These are phyloP conservation scores for Annona squamosa DNA, from an alignment of 164 flowering plant genomes.

Conservation along the genomic window DNA sequence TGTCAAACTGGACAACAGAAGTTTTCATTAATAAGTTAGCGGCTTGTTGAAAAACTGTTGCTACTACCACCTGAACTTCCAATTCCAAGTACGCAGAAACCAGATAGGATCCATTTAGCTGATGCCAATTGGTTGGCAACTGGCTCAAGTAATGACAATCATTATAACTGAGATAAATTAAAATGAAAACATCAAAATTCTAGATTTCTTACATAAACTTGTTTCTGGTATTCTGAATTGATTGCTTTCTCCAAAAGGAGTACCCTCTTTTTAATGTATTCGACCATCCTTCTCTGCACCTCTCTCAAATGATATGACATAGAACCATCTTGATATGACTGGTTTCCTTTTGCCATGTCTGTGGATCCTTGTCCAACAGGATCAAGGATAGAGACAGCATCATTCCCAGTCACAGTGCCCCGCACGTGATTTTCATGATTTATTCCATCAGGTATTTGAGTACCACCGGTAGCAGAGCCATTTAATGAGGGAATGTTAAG, in stretches of 20 bases:
- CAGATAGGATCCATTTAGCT: constrained; percentile 6
- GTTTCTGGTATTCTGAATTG: constrained; percentile 67
- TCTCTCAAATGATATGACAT: constrained; percentile 59
- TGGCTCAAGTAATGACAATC: too few species aligned
- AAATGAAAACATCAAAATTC: not conserved
- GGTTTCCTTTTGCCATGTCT: constrained; percentile 40
- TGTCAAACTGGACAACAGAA: too few species aligned
- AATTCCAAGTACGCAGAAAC: not conserved
- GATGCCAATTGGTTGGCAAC: too few species aligned
- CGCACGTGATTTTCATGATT: constrained; percentile 12
- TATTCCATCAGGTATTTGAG: constrained; percentile 38
- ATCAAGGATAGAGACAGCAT: constrained; percentile 24
- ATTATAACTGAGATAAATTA: too few species aligned
- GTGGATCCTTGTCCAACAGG: constrained; percentile 28
- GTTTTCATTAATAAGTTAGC: too few species aligned
- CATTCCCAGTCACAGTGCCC: constrained; percentile 35
- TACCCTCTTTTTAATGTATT: constrained; percentile 86
- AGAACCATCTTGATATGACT: constrained; percentile 46
- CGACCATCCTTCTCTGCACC: constrained; percentile 88
- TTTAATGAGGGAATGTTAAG: constrained; percentile 67
- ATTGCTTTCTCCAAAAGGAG: constrained; percentile 84
- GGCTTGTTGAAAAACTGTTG: too few species aligned
- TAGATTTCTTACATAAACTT: constrained; percentile 47
- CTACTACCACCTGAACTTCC: too few species aligned
- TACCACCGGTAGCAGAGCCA: constrained; percentile 39